Evolutionary conservation across 2,329 filamentous ascomycete species (phyloP).

Genomic region (Exophiala oligosperma): DNA sequence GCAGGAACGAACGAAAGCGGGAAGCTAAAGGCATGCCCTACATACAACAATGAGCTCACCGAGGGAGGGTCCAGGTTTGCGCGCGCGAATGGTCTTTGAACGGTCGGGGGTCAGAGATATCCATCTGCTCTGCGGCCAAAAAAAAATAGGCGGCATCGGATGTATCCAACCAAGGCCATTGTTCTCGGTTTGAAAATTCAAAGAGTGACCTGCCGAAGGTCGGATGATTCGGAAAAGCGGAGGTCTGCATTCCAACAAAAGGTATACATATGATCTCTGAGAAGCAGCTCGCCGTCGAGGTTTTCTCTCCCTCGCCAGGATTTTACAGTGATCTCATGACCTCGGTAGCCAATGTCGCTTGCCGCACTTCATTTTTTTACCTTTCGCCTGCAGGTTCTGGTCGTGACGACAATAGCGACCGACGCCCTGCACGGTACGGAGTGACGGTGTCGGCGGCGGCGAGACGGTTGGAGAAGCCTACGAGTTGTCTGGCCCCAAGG

Average conservation of each 20-base stretch:
- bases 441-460: neutral
- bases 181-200: neutral
- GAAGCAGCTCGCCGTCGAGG: neutral
- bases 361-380: neutral
- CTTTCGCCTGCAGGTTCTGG: neutral
- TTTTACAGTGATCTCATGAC: neutral
- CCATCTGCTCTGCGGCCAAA: neutral
- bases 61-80: neutral
- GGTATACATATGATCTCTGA: neutral
- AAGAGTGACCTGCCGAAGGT: neutral
- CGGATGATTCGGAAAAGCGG: neutral
- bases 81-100: neutral
- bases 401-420: neutral
- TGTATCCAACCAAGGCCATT: neutral
- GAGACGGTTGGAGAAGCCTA: no score
- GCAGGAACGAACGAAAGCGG: constrained; percentile 5
- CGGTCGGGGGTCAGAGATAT: no score
- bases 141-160: neutral
- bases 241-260: neutral
- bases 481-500: no score
- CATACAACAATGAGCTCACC: neutral
- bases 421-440: neutral
- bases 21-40: neutral
- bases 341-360: neutral
- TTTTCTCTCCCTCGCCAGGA: neutral